Conservation (phyloP, 208 protist species). For the Crithidia acanthocephali region DNA sequence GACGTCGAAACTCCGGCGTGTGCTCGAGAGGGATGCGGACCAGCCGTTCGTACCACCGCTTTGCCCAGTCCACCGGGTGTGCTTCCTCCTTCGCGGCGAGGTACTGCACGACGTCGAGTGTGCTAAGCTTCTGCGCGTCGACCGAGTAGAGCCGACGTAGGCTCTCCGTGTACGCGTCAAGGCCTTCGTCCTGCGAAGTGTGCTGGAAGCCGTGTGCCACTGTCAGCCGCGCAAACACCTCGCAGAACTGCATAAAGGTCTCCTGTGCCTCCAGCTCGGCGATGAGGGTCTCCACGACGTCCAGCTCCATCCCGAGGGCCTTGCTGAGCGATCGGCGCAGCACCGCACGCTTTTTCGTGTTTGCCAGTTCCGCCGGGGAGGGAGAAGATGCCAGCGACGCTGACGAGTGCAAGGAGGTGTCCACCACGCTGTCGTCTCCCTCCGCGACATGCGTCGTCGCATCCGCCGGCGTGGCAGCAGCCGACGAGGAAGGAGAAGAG, state of each 20-base stretch:
- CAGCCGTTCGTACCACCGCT: constrained; percentile 86
- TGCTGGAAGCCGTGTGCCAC: constrained; percentile 68
- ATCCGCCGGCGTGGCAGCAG: background rate
- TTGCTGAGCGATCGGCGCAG: constrained; percentile 56
- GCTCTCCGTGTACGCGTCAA: constrained; percentile 80
- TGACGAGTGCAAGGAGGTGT: background rate
- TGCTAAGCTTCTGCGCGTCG: constrained; percentile 60
- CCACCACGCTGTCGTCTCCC: background rate
- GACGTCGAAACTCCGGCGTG: constrained; percentile 73
- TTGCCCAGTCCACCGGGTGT: constrained; percentile 81
- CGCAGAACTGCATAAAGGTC: constrained; percentile 85
- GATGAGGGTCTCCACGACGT: constrained; percentile 65
- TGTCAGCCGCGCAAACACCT: constrained; percentile 85
- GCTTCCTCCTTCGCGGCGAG: constrained; percentile 73
- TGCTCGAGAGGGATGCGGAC: constrained; percentile 72
- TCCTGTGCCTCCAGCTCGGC: constrained; percentile 76
- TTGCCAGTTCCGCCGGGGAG: constrained; percentile 21
- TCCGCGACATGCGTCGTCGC: background rate
- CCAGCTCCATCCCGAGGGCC: constrained; percentile 70
- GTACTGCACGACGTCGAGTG: constrained; percentile 88
- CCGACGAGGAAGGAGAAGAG: background rate
- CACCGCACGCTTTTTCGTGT: constrained; percentile 23
- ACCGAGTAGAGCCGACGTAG: constrained; percentile 76
- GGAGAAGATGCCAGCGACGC: background rate
- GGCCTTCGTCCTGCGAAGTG: constrained; percentile 54